Conservation (phyloP, 2,329 filamentous ascomycete species). For the Metarhizium anisopliae region DNA sequence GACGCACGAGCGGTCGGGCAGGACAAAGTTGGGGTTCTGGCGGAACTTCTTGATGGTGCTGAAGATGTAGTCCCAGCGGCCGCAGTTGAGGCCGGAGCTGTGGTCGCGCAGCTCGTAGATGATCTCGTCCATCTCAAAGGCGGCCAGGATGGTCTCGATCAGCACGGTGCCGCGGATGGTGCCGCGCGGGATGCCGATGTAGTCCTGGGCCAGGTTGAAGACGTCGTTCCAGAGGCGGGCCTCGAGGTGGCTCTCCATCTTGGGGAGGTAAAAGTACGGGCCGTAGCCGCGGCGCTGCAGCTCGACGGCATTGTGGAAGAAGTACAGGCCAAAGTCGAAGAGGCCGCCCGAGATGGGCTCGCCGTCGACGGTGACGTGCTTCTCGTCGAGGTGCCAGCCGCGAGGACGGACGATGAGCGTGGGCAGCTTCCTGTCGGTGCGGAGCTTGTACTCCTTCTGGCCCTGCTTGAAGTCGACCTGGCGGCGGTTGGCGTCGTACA, state of each 20-base stretch:
- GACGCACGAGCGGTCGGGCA: slow-evolving; percentile 82
- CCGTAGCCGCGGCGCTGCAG: slow-evolving; percentile 74
- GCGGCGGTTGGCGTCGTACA: slow-evolving; percentile 89
- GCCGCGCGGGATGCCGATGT: slow-evolving; percentile 77
- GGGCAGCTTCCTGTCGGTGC: slow-evolving; percentile 74
- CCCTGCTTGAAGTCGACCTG: slow-evolving; percentile 96
- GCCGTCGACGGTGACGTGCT: slow-evolving; percentile 92
- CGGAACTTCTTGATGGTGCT: slow-evolving; percentile 99
- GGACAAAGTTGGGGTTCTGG: slow-evolving; percentile 83
- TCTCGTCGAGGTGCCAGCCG: slow-evolving; percentile 98
- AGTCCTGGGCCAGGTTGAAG: slow-evolving; percentile 94
- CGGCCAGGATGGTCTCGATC: slow-evolving; percentile 95
- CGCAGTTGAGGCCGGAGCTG: slow-evolving; percentile 93
- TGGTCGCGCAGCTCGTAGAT: slow-evolving; percentile 98
- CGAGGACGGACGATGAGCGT: slow-evolving; percentile 91
- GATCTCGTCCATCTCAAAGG: slow-evolving; percentile 99
- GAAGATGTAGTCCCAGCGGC: slow-evolving; percentile 99
- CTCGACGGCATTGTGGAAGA: slow-evolving; percentile 96
- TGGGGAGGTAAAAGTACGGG: slow-evolving; percentile 96
- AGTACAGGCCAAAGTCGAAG: slow-evolving; percentile 98
- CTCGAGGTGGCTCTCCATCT: slow-evolving; percentile 97
- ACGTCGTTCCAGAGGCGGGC: slow-evolving; percentile 96
- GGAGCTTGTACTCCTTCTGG: slow-evolving; percentile 93
- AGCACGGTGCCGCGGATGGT: slow-evolving; percentile 92
- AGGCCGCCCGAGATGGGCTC: slow-evolving; percentile 87